phyloP scores from a whole-genome alignment of 306 rosid species.

The Castanea crenata region DNA sequence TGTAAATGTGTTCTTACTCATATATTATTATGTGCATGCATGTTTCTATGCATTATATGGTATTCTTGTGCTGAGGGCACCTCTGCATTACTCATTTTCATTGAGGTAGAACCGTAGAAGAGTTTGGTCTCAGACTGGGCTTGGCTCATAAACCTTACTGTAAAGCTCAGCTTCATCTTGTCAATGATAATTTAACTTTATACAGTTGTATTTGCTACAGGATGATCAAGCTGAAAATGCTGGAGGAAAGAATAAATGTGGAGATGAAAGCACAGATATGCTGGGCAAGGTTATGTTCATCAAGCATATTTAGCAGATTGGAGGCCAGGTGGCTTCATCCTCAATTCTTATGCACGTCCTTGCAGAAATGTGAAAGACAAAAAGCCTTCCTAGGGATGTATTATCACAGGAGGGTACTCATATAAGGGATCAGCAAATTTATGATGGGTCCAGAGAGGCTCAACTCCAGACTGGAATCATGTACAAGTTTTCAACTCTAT shows the following conservation, averaged over 20 bases:
- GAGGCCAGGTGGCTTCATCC: slow-evolving; percentile 54
- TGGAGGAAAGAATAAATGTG: slow-evolving; percentile 31
- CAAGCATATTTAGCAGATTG: slow-evolving; percentile 90
- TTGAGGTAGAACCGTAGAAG: not conserved
- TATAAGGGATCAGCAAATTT: slow-evolving; percentile 23
- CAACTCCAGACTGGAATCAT: slow-evolving; percentile 40
- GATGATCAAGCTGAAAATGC: slow-evolving; percentile 51
- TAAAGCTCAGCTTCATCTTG: not conserved
- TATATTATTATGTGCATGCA: not conserved
- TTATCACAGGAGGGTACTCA: slow-evolving; percentile 33
- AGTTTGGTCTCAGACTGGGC: not conserved
- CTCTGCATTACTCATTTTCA: not conserved
- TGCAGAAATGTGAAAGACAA: slow-evolving; percentile 37
- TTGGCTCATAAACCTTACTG: not conserved
- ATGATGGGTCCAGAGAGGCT: slow-evolving; percentile 37
- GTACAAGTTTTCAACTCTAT: slow-evolving; percentile 31
- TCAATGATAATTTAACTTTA: slow-evolving; percentile 20
- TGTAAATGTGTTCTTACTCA: not conserved
- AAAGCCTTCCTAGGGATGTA: slow-evolving; percentile 39
- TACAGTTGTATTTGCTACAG: slow-evolving; percentile 41
- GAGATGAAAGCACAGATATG: slow-evolving; percentile 48
- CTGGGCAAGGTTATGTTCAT: slow-evolving; percentile 62
- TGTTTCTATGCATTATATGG: not conserved
- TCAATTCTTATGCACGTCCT: slow-evolving; percentile 34
- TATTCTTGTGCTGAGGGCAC: not conserved